phyloP scores from a whole-genome alignment of 495 filamentous ascomycete species.

The Podospora fimiseda region DNA sequence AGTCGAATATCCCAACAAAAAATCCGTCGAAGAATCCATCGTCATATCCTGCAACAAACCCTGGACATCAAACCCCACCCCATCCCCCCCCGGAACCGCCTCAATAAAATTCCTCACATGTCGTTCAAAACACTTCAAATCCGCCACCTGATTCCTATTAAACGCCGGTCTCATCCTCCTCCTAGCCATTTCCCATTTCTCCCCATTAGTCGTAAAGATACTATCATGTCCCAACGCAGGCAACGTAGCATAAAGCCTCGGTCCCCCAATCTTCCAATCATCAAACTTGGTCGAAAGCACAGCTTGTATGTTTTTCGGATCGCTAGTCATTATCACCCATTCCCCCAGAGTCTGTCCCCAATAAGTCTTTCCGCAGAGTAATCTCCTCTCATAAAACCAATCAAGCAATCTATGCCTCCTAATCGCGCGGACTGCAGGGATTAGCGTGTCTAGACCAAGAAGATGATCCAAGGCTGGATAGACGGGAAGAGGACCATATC shows the following conservation, averaged over 20 bases:
- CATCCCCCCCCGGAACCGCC: slow-evolving; percentile 31
- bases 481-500: no score
- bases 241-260: slow-evolving; percentile 26
- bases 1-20: slow-evolving; percentile 42
- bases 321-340: slow-evolving; percentile 48
- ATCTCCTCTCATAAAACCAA: slow-evolving; percentile 17
- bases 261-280: slow-evolving; percentile 40
- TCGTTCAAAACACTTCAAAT: slow-evolving; percentile 48
- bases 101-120: slow-evolving; percentile 52
- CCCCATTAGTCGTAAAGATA: slow-evolving; percentile 69
- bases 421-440: slow-evolving; percentile 19
- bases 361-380: slow-evolving; percentile 27
- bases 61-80: slow-evolving; percentile 53
- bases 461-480: no score
- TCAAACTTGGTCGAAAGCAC: slow-evolving; percentile 64
- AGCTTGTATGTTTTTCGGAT: slow-evolving; percentile 69
- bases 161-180: slow-evolving; percentile 31
- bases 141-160: slow-evolving; percentile 44
- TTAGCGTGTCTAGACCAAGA: slow-evolving; percentile 37
- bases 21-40: slow-evolving; percentile 60
- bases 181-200: slow-evolving; percentile 52
- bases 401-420: slow-evolving; percentile 25
- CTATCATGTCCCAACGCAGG: slow-evolving; percentile 33
- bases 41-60: slow-evolving; percentile 54
- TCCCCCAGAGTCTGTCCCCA: slow-evolving; percentile 21